Conservation (phyloP, 2,329 filamentous ascomycete species). For the Ceratocystiopsis sp. region DNA sequence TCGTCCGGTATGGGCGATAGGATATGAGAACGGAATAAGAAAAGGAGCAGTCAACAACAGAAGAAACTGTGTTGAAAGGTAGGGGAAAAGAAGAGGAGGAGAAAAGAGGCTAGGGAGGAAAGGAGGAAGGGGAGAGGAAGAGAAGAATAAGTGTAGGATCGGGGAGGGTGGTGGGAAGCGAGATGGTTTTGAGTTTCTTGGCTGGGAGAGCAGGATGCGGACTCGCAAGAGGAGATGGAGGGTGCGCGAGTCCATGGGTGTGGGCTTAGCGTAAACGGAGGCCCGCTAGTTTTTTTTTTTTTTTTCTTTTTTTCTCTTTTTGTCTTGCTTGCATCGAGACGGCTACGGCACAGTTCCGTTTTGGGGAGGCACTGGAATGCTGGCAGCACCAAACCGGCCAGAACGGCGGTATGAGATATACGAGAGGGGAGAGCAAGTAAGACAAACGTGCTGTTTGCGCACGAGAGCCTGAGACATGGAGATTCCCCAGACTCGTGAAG, state of each 20-base stretch:
- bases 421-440: too few species aligned
- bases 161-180: constrained; percentile 3
- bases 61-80: background rate
- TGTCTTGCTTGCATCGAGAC: too few species aligned
- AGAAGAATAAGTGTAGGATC: constrained; percentile 1
- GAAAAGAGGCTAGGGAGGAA: background rate
- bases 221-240: background rate
- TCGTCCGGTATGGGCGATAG: background rate
- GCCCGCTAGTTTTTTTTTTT: too few species aligned
- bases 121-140: background rate
- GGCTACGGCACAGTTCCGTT: too few species aligned
- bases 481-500: too few species aligned
- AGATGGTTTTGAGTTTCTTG: constrained; percentile 7
- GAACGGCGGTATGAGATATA: too few species aligned
- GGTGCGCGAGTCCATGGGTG: background rate
- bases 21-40: background rate
- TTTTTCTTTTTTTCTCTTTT: too few species aligned
- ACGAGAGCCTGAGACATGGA: too few species aligned
- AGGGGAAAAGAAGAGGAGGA: background rate
- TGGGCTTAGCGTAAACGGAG: too few species aligned
- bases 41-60: background rate
- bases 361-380: too few species aligned
- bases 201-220: constrained; percentile 3
- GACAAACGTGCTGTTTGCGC: too few species aligned
- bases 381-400: too few species aligned